Conservation (phyloP, 2,329 filamentous ascomycete species). For the Aspergillus fijiensis region DNA sequence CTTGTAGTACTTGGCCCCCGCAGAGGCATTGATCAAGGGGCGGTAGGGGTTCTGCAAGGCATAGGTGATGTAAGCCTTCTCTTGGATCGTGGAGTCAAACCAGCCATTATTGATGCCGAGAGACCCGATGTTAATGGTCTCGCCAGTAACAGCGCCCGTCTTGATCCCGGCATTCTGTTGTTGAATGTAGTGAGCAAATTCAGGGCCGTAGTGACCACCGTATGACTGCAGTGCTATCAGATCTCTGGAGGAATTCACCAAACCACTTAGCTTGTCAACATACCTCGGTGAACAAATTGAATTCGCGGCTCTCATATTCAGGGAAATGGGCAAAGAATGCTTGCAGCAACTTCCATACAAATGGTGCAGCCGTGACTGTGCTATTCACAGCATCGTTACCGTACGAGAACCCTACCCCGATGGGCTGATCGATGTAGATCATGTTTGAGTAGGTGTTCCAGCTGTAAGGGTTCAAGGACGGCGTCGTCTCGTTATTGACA, state of each 20-base stretch:
- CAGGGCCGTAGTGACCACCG: conserved; percentile 38
- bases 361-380: conserved; percentile 49
- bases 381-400: conserved; percentile 35
- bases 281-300: conserved; percentile 37
- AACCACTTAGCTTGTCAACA: neutral
- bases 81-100: conserved; percentile 50
- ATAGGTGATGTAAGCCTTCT: conserved; percentile 47
- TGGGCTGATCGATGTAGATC: conserved; percentile 66
- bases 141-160: conserved; percentile 41
- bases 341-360: conserved; percentile 59
- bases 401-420: conserved; percentile 56
- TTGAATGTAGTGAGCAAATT: conserved; percentile 38
- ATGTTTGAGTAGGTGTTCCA: conserved; percentile 64
- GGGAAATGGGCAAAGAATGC: conserved; percentile 41
- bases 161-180: conserved; percentile 36
- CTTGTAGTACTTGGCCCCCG: conserved; percentile 31
- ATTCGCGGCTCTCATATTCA: conserved; percentile 40
- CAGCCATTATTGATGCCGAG: conserved; percentile 60
- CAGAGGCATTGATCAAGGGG: conserved; percentile 38
- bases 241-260: too few species aligned
- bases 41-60: conserved; percentile 50
- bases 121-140: conserved; percentile 53
- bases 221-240: conserved; percentile 26
- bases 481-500: conserved; percentile 41
- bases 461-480: conserved; percentile 52